Base-by-base conservation (phyloP, 2,329 filamentous ascomycete genomes). In the Nigrospora osmanthi region DNA sequence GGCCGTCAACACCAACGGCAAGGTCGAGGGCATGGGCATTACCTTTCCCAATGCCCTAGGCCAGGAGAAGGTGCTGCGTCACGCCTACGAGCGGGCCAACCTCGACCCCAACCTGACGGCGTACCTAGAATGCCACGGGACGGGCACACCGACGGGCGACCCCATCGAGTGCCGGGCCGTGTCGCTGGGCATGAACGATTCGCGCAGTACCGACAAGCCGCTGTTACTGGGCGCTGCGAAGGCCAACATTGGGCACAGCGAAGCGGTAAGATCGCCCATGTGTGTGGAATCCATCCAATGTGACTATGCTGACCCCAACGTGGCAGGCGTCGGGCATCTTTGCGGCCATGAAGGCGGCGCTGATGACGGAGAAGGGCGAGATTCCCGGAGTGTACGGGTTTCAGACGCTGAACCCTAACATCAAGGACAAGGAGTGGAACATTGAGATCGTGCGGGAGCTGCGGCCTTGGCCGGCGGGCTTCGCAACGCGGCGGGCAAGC, bases 1-100 rank as follows among this genome's bases (percentile, higher is more conserved):
- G 1, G 57, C 54, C 11, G 54, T 56, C 11, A 61, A 63, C 47
- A 55, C 58, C 31, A 59, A 59, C 42, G 58, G 59, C 13, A 54
- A 58, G 31, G 52, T 53, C 2, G 49, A 52, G 12, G 61, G 51
- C 1, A 49, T 53, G 34, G 42, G 42, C 23, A 44, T 44, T 28
- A 44, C 42, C 10, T 34, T 15, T 10, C 42, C 42, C 14, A 39
- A 39, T 28, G 31, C n/a, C 4, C 28, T 39, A 2, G 42, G 35
- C 11, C 42, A 44, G 28, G 42, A 44, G 42, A 7, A 10, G 2
- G 36, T 44, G 11, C 19, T 44, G 4, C 42, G 42, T 14, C 19
- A 33, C 4, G 42, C 42, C 15, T 39, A 44, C 16, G 40, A 53
- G 31, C 49, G 46, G 15, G 45, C 48, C 3, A 51, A 52, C 30